Evolutionary conservation across 1,139 yeast genomes (phyloP).

Genomic region (Hemisphaericaspora subhashii): DNA sequence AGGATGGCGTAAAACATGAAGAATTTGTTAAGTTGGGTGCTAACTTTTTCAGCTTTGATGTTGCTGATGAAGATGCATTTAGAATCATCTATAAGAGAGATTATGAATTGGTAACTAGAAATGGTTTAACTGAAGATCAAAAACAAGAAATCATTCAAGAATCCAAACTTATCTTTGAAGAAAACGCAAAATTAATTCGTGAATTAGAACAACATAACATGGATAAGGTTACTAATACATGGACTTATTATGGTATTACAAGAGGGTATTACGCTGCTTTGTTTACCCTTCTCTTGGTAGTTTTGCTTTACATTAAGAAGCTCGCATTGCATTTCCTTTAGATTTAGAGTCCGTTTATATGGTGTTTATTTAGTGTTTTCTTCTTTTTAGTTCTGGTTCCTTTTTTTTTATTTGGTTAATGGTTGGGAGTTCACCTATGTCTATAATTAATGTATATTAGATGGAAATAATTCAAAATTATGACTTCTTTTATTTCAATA

Average conservation of each 20-base stretch:
- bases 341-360: not conserved
- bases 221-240: constrained; percentile 52
- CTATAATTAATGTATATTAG: not conserved
- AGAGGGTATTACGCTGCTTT: constrained; percentile 46
- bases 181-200: constrained; percentile 57
- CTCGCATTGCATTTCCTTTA: constrained; percentile 17
- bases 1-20: constrained; percentile 59
- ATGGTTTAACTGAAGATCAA: constrained; percentile 63
- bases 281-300: constrained; percentile 22
- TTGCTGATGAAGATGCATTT: constrained; percentile 64
- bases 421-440: not conserved
- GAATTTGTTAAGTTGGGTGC: constrained; percentile 65
- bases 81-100: constrained; percentile 70
- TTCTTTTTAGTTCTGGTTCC: constrained; percentile 1
- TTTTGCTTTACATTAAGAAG: constrained; percentile 29
- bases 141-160: constrained; percentile 71
- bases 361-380: not conserved
- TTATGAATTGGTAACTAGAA: constrained; percentile 74
- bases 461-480: not conserved
- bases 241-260: constrained; percentile 56
- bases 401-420: not conserved
- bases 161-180: constrained; percentile 62
- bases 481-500: not conserved
- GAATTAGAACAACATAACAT: constrained; percentile 70
- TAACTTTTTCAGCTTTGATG: constrained; percentile 71